Percentiles rank a stretch among this genome's conserved stretches.
These are phyloP conservation scores for Arthrobotrys sinensis DNA, from an alignment of 2,329 filamentous ascomycete species.

Conservation along the genomic window DNA sequence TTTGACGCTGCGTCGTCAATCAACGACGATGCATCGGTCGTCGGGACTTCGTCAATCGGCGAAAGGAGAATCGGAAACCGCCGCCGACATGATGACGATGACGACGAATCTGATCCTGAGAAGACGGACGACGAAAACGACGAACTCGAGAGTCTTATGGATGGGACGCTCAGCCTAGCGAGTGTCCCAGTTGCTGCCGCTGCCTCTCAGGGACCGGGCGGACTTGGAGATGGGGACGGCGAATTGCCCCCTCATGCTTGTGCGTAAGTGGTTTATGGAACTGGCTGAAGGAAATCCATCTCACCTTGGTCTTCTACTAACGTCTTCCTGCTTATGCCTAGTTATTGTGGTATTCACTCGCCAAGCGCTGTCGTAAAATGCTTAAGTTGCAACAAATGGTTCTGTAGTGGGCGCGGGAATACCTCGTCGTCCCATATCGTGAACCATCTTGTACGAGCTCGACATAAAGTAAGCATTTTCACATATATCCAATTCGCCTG, in stretches of 20 bases:
- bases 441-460: slow-evolving; percentile 95
- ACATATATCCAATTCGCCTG: neutral
- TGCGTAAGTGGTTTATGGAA: slow-evolving; percentile 77
- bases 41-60: slow-evolving; percentile 68
- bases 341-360: slow-evolving; percentile 97
- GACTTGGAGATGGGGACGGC: slow-evolving; percentile 75
- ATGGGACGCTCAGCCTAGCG: slow-evolving; percentile 76
- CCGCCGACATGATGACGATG: slow-evolving; percentile 84
- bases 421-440: slow-evolving; percentile 97
- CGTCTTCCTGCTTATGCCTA: slow-evolving; percentile 67
- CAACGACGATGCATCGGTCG: slow-evolving; percentile 76
- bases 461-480: slow-evolving; percentile 77
- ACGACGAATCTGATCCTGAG: slow-evolving; percentile 86
- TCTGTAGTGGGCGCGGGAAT: slow-evolving; percentile 97
- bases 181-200: slow-evolving; percentile 83
- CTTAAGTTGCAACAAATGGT: slow-evolving; percentile 96
- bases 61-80: slow-evolving; percentile 66
- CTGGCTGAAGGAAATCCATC: slow-evolving; percentile 46
- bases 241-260: slow-evolving; percentile 95
- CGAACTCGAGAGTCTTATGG: slow-evolving; percentile 63
- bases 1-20: slow-evolving; percentile 65
- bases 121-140: slow-evolving; percentile 77
- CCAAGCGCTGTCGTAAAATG: slow-evolving; percentile 96
- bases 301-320: slow-evolving; percentile 5
- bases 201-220: slow-evolving; percentile 68